Evolutionary conservation across 768 basidiomycete species (phyloP), one percentile per base, ranked within the genome.

Genomic region (Kwoniella botswanensis): DNA sequence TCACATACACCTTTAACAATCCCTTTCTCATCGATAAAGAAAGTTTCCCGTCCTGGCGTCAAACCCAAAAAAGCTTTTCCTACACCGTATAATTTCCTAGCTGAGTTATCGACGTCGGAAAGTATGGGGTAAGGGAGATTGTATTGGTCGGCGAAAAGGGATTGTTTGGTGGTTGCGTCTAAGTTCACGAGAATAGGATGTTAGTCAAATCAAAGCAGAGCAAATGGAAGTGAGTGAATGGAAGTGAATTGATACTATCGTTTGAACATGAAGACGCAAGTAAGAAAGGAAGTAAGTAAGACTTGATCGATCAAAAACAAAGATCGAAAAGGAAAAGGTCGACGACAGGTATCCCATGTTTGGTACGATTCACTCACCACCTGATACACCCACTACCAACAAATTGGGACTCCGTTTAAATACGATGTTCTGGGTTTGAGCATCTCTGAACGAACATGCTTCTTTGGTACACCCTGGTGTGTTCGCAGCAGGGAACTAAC

Each of bases 361-460:
- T 26, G 26, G 26, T 26, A 26, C 26, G 2, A 55, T 55, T 55
- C 15, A 75, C 79, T 26, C 46, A 79, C 81, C 81, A 21, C 88
- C 85, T 77, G 90, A 91, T 72, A 94, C 85, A 10, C 93, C 93
- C 44, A 94, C 85, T 43, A 94, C 86, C 56, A 87, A 85, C 43
- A 91, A 87, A 43, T 89, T 72, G 1, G 88, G 41, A 86, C 76
- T 88, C 53, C 87, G 84, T 78, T 89, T 88, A 83, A 91, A 93
- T 26, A 85, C 85, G 6, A 70, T 63, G 58, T 77, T 89, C 86
- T 91, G 88, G 44, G 85, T 87, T 54, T 92, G 84, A 3, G 92
- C 92, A 84, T 94, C 91, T 26, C 93, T 88, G 83, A 94, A 93
- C 63, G 89, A 86, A 76, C 92, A 93, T 1, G 90, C 92, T 82